A percentile compares a stretch with the other conserved stretches of the same genome.
These are phyloP conservation scores for Cornus florida DNA, from an alignment of 148 eudicot species.

Conservation along the genomic window DNA sequence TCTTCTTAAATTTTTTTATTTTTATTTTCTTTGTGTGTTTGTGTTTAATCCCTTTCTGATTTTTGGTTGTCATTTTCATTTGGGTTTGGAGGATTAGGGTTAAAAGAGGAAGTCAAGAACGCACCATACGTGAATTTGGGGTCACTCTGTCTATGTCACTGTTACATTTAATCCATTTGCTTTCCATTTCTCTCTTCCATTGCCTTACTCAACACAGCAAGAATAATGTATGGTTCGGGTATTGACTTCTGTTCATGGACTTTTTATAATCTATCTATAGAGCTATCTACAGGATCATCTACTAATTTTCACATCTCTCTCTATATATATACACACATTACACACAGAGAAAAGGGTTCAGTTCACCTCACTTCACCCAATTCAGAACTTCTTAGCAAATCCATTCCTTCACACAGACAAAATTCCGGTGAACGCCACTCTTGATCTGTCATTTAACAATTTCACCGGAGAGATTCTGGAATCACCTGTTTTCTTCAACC, in stretches of 20 bases:
- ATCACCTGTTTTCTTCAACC: no score
- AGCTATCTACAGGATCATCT: background rate
- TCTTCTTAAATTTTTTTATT: no score
- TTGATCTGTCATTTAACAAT: constrained; percentile 77
- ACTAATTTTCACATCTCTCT: background rate
- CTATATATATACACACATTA: background rate
- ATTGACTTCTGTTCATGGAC: constrained; percentile 28
- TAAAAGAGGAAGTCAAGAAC: constrained; percentile 55
- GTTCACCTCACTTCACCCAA: no score
- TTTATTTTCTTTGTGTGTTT: background rate
- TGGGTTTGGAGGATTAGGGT: background rate
- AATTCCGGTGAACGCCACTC: constrained; percentile 54
- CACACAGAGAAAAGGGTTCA: no score
- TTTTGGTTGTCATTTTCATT: background rate
- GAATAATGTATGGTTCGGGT: constrained; percentile 57
- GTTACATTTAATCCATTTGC: background rate
- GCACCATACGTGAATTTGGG: constrained; percentile 39
- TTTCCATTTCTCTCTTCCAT: background rate
- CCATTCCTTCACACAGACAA: background rate
- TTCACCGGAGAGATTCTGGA: constrained; percentile 19
- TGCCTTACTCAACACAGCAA: constrained; percentile 16
- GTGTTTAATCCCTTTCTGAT: background rate
- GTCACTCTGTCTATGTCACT: background rate
- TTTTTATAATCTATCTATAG: background rate
- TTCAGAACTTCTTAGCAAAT: no score